Evolutionary conservation across 306 rosid genomes (phyloP).

Genomic region (Malus orientalis): DNA sequence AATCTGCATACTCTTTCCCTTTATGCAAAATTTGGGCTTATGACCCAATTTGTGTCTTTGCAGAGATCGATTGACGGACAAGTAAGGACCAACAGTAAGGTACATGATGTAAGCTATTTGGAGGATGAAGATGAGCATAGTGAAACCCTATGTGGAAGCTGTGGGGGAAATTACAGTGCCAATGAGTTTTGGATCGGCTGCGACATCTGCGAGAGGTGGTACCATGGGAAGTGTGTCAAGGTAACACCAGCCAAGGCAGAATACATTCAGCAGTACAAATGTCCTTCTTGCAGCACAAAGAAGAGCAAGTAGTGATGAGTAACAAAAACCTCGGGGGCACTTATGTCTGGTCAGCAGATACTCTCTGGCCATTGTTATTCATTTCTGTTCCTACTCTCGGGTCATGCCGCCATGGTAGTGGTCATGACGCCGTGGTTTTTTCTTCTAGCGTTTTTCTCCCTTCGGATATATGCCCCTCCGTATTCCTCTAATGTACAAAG

Average conservation of each 20-base stretch:
- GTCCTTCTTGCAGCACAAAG: slow-evolving; percentile 50
- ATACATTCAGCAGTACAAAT: slow-evolving; percentile 43
- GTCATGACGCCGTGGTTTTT: not conserved
- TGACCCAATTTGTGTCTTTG: slow-evolving; percentile 6
- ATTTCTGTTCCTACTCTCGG: not conserved
- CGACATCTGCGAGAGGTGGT: slow-evolving; percentile 61
- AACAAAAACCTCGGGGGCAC: not conserved
- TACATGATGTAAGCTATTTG: slow-evolving; percentile 32
- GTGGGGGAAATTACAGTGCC: slow-evolving; percentile 45
- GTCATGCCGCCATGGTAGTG: not conserved
- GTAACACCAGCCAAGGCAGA: slow-evolving; percentile 54
- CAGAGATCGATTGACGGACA: slow-evolving; percentile 49
- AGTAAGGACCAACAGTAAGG: slow-evolving; percentile 29
- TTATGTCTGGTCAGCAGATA: not conserved
- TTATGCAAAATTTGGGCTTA: not conserved
- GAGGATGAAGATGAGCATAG: slow-evolving; percentile 47
- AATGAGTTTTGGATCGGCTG: slow-evolving; percentile 63
- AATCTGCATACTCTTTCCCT: not conserved
- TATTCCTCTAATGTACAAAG: not conserved
- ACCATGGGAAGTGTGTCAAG: slow-evolving; percentile 57
- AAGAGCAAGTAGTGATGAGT: slow-evolving; percentile 28
- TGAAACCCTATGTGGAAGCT: slow-evolving; percentile 54
- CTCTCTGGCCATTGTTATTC: not conserved
- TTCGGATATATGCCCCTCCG: not conserved
- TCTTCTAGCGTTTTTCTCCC: not conserved